Conservation (phyloP, 1,139 yeast genomes). For the Trichomonascaceae sp. region DNA sequence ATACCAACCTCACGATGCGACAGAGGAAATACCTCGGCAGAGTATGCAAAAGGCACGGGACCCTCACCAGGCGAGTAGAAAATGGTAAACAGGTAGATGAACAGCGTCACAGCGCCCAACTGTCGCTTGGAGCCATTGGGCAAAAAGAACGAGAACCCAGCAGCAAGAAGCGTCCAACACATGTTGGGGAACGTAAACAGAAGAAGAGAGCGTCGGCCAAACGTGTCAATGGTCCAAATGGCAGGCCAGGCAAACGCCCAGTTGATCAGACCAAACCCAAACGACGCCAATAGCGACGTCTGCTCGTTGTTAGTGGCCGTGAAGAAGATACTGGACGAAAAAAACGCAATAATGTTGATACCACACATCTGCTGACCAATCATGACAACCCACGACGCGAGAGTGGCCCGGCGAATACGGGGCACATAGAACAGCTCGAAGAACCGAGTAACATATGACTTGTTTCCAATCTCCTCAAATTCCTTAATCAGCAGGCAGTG, state of each 20-base stretch:
- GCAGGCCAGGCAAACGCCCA: slow-evolving; percentile 77
- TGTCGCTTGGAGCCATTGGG: slow-evolving; percentile 31
- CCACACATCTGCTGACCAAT: slow-evolving; percentile 88
- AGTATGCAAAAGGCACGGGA: slow-evolving; percentile 65
- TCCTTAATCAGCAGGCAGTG: slow-evolving; percentile 48
- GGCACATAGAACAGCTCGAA: slow-evolving; percentile 47
- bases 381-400: slow-evolving; percentile 69
- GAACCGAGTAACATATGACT: slow-evolving; percentile 14
- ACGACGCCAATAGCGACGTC: slow-evolving; percentile 55
- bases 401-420: slow-evolving; percentile 68
- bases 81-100: slow-evolving; percentile 43
- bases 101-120: slow-evolving; percentile 44
- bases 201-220: slow-evolving; percentile 61
- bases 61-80: slow-evolving; percentile 67
- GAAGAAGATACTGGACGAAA: slow-evolving; percentile 11
- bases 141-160: slow-evolving; percentile 70
- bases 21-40: slow-evolving; percentile 64
- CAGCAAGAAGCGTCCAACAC: slow-evolving; percentile 51
- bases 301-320: slow-evolving; percentile 6
- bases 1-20: slow-evolving; percentile 63
- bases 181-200: slow-evolving; percentile 68
- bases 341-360: slow-evolving; percentile 69
- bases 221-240: slow-evolving; percentile 63
- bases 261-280: slow-evolving; percentile 77
- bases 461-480: slow-evolving; percentile 29